A percentile compares a stretch with the other conserved stretches of the same genome.
phyloP scores from a whole-genome alignment of 352 stramenopile species.

The Phytophthora pseudosyringae region DNA sequence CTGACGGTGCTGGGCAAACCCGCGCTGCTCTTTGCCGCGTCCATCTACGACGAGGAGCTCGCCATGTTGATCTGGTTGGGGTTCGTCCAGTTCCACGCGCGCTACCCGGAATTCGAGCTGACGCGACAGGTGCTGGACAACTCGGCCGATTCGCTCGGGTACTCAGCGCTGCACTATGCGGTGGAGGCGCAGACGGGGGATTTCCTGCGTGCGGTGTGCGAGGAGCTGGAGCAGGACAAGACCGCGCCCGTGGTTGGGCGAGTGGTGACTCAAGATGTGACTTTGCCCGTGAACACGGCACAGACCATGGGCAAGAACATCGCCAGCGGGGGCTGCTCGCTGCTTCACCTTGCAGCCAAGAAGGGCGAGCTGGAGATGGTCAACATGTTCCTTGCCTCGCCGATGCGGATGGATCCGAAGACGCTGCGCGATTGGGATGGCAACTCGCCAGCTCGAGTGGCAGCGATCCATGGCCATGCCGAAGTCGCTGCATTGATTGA shows the following conservation, averaged over 20 bases:
- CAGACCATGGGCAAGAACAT: constrained; percentile 78
- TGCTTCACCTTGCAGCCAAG: constrained; percentile 73
- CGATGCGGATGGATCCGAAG: constrained; percentile 38
- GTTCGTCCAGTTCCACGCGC: constrained; percentile 52
- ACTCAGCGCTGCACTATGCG: constrained; percentile 78
- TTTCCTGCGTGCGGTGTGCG: constrained; percentile 50
- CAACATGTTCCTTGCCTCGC: constrained; percentile 46
- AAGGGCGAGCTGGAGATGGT: constrained; percentile 65
- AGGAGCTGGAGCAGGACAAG: constrained; percentile 28
- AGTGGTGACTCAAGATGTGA: constrained; percentile 68
- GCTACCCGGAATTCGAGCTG: constrained; percentile 49
- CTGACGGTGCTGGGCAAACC: constrained; percentile 81
- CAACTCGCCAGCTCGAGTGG: constrained; percentile 55
- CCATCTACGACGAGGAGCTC: constrained; percentile 88
- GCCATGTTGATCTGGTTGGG: constrained; percentile 67
- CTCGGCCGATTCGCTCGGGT: constrained; percentile 65
- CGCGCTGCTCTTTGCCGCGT: constrained; percentile 77
- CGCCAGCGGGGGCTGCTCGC: constrained; percentile 66
- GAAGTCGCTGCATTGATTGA: constrained; percentile 48
- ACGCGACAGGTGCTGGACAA: constrained; percentile 78
- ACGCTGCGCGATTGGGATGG: constrained; percentile 65
- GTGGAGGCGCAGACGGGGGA: constrained; percentile 72
- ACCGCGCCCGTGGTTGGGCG: constrained; percentile 22
- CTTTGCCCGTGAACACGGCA: constrained; percentile 63
- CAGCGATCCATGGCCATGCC: constrained; percentile 49